Conservation (phyloP, 768 basidiomycete genomes). For the Leccinum subtestaceum region DNA sequence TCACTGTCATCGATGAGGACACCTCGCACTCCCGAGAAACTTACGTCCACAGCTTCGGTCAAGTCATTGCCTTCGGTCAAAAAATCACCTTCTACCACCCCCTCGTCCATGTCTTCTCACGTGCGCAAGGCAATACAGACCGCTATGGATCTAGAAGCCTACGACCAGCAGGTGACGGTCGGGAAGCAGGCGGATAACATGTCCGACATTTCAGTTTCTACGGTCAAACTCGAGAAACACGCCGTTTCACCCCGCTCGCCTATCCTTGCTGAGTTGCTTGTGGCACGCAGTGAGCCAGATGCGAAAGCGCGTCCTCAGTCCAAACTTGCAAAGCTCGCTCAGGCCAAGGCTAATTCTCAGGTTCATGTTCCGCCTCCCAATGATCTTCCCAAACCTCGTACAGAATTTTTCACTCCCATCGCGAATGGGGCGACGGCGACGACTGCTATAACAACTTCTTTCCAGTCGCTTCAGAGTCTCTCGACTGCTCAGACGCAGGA, state of each 20-base stretch:
- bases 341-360: slow-evolving; percentile 42
- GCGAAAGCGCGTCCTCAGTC: slow-evolving; percentile 49
- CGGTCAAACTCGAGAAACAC: slow-evolving; percentile 20
- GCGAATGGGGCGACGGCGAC: slow-evolving; percentile 83
- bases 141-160: slow-evolving; percentile 61
- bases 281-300: slow-evolving; percentile 17
- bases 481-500: slow-evolving; percentile 34
- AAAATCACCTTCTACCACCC: slow-evolving; percentile 29
- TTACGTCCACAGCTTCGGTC: slow-evolving; percentile 15
- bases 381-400: slow-evolving; percentile 47
- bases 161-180: slow-evolving; percentile 35
- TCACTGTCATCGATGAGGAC: slow-evolving; percentile 16
- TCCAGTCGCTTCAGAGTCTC: slow-evolving; percentile 67
- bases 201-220: slow-evolving; percentile 23
- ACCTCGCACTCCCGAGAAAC: slow-evolving; percentile 25
- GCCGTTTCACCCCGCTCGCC: slow-evolving; percentile 23
- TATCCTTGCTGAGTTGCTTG: slow-evolving; percentile 13
- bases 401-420: slow-evolving; percentile 73
- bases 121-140: slow-evolving; percentile 64
- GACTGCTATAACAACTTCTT: slow-evolving; percentile 80
- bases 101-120: slow-evolving; percentile 56
- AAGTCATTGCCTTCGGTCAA: slow-evolving; percentile 26
- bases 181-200: slow-evolving; percentile 10
- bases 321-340: slow-evolving; percentile 72
- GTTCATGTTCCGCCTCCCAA: slow-evolving; percentile 27